These are phyloP conservation scores for Xerocomus subilludens DNA, from an alignment of 1,284 basidiomycete species.

Conservation along the genomic window DNA sequence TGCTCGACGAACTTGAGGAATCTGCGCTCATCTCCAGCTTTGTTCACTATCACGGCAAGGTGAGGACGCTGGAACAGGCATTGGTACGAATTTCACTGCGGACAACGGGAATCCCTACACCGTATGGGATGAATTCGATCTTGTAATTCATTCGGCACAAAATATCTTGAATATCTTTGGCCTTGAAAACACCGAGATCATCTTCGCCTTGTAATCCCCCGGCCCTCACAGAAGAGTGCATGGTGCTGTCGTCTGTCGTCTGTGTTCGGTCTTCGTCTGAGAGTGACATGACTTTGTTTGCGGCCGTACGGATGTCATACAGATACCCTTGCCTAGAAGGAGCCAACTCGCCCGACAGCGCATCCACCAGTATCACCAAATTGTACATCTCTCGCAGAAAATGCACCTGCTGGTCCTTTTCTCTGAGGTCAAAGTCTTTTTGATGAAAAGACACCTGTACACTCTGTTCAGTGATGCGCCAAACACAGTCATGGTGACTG, in stretches of 20 bases:
- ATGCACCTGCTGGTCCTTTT: not conserved
- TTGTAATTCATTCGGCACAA: slow-evolving; percentile 22
- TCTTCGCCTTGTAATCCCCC: not conserved
- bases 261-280: too few relatives aligned
- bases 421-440: slow-evolving; percentile 3
- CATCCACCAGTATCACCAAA: not conserved
- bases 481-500: too few relatives aligned
- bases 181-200: slow-evolving; percentile 14
- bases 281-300: not conserved
- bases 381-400: slow-evolving; percentile 30
- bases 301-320: not conserved
- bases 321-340: not conserved
- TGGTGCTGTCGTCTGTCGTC: not conserved
- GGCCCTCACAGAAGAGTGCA: not conserved
- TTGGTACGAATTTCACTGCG: not conserved
- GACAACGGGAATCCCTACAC: too few relatives aligned
- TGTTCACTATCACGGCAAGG: not conserved
- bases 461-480: not conserved
- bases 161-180: slow-evolving; percentile 23
- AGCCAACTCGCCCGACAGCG: slow-evolving; percentile 7
- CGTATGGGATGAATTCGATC: slow-evolving; percentile 10
- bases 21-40: not conserved
- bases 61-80: not conserved
- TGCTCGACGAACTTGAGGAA: slow-evolving; percentile 18
- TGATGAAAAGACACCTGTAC: slow-evolving; percentile 16